Base-by-base conservation (phyloP, 106 monocot species). In the Phalaenopsis equestris region DNA sequence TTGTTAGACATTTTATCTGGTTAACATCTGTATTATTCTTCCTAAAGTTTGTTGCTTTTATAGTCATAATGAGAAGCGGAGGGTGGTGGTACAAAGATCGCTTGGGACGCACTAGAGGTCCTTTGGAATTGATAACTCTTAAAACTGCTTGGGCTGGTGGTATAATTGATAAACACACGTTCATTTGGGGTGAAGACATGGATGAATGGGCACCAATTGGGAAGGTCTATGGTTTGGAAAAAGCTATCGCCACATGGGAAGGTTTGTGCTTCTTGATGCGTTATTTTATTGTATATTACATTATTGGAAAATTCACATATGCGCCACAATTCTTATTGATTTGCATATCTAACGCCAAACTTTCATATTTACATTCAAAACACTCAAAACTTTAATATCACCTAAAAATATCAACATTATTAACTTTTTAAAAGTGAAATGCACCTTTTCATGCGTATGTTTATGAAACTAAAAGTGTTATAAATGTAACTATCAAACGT, bases 201-300 rank as follows among this genome's bases (percentile, higher is more conserved):
- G 94, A 94, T 85, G 94, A 94, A 78, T 94, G 94, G 94, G 91
- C 88, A 77, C 94, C 94, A 23, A 94, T 94, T 75, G 94, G 94
- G 21, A 94, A 91, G 94, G 84, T 94, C 75, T 94, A 94, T 79
- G 94, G 94, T 49, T 70, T 94, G 78, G 84, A 94, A 67, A 90
- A 94, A 79, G 94, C 94, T 81, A 94, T 94, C 82, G 91, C 91
- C 16, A 87, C 94, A 18, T 94, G 94, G 94, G 94, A 94, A 91
- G 94, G 94, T 94, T 57, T 49, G 91, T 70, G 43, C 52, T 41
- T 9, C 43, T 8, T 83, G 73, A 11, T 41, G 43, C 56, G 17
- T 64, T 64, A 57, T 36, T 55, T 12, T 82, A 9, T 21, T 9
- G 3, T 19, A 75, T 47, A 68, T 37, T 68, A 37, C 67, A 67